A percentile compares a stretch with the other conserved stretches of the same genome.
Evolutionary conservation across 495 filamentous ascomycete genomes (phyloP).

Genomic region (Podospora pseudoanserina): DNA sequence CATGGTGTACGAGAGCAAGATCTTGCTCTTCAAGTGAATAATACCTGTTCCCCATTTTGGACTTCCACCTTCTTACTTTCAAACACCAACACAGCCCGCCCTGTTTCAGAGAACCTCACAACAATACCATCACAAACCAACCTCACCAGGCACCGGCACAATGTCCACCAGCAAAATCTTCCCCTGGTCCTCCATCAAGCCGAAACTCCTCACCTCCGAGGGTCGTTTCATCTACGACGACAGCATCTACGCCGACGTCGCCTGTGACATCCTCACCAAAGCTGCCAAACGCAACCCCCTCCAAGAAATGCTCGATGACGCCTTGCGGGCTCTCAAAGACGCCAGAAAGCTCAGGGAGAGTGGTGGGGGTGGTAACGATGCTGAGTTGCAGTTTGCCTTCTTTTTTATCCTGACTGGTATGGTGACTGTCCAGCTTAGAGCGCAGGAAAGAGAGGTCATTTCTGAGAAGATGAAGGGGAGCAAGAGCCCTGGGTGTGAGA

Average conservation of each 20-base stretch:
- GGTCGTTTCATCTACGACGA: not conserved
- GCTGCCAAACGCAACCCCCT: not conserved
- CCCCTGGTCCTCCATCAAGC: not conserved
- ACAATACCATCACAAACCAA: not conserved
- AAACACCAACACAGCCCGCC: no score
- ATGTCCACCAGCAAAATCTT: not conserved
- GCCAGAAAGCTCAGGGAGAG: not conserved
- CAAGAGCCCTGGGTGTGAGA: not conserved
- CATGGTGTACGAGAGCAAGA: no score
- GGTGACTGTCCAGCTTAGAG: not conserved
- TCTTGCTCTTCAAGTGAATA: no score
- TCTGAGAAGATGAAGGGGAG: not conserved
- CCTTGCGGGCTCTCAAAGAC: not conserved
- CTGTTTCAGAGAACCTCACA: not conserved
- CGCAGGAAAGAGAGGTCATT: not conserved
- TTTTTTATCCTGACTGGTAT: not conserved
- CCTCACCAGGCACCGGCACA: not conserved
- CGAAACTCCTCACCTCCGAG: not conserved
- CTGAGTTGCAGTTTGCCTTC: not conserved
- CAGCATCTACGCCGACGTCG: not conserved
- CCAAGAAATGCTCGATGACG: not conserved
- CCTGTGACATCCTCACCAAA: not conserved
- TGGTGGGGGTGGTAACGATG: not conserved
- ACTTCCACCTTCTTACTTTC: no score
- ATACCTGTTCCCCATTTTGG: no score